Evolutionary conservation across 768 basidiomycete species (phyloP).

Genomic region (Baorangia bicolor): DNA sequence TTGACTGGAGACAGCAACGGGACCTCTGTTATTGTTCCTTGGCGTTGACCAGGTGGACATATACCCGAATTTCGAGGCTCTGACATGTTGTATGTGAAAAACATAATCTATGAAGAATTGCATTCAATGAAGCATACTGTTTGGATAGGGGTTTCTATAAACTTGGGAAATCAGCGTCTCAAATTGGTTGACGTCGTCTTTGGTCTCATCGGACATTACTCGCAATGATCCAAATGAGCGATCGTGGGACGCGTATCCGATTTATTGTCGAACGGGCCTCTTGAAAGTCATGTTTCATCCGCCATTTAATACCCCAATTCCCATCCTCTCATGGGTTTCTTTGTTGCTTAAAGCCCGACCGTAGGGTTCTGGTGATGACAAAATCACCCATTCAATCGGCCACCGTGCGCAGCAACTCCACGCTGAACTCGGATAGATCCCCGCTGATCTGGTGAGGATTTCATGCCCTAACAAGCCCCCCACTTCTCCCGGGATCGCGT

Average conservation of each 20-base stretch:
- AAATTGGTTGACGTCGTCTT: background rate
- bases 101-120: background rate
- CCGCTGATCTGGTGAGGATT: background rate
- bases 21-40: background rate
- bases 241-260: no score
- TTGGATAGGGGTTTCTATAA: background rate
- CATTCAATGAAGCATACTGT: background rate
- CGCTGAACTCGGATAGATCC: background rate
- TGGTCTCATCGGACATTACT: constrained; percentile 1
- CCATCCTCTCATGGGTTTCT: background rate
- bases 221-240: background rate
- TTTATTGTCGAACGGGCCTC: background rate
- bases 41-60: background rate
- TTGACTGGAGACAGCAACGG: background rate
- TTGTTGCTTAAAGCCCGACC: background rate
- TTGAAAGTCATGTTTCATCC: background rate
- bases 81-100: background rate
- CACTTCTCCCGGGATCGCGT: background rate
- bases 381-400: background rate
- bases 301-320: background rate
- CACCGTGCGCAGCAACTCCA: background rate
- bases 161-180: background rate
- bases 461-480: background rate
- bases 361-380: no score
- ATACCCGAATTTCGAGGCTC: background rate